Evolutionary conservation across 805 yeast species (phyloP), one percentile per base, ranked within the genome.

Genomic region (Phaffomyces thermotolerans): DNA sequence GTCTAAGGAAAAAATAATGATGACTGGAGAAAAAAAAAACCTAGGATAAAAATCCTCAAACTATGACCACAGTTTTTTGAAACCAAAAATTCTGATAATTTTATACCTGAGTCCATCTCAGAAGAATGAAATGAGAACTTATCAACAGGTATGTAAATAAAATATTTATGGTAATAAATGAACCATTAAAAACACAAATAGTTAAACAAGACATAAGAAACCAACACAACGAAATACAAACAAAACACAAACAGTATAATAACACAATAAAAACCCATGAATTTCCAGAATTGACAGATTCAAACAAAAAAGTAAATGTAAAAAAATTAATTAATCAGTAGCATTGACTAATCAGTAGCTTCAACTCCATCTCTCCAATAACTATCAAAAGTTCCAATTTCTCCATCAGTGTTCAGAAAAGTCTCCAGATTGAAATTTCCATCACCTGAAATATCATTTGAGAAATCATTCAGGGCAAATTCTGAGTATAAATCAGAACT

Each of bases 371-470:
- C 75, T 18, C 65, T 65, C 74, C 75, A 70, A 46, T 60, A 64
- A 54, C 56, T 59, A 36, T 62, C 72, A 44, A 65, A 57, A 41
- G 46, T 54, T 4, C 61, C 58, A 38, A 62, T 46, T 41, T 57
- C 65, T 50, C 46, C 66, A 44, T 66, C 72, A 9, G 72, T 68
- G 39, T 65, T 69, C 43, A 73, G 52, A 42, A 72, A 65, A 5
- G 69, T 63, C 48, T 71, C 72, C 49, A 71, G 63, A 50, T 69
- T 75, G 57, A 72, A 71, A 41, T 65, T 66, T 27, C 53, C 65
- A 40, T 62, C 67, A 33, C 59, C 63, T 24, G 58, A 40, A 30
- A 64, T 53, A 36, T 67, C 70, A 38, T 50, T 52, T 30, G 59
- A 46, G 52, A 63, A 56, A 52, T 64, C 57, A 22, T 63, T 47